A percentile compares a stretch with the other conserved stretches of the same genome.
These are phyloP conservation scores for Phtheirospermum japonicum DNA, from an alignment of 257 asterid species.

Conservation along the genomic window DNA sequence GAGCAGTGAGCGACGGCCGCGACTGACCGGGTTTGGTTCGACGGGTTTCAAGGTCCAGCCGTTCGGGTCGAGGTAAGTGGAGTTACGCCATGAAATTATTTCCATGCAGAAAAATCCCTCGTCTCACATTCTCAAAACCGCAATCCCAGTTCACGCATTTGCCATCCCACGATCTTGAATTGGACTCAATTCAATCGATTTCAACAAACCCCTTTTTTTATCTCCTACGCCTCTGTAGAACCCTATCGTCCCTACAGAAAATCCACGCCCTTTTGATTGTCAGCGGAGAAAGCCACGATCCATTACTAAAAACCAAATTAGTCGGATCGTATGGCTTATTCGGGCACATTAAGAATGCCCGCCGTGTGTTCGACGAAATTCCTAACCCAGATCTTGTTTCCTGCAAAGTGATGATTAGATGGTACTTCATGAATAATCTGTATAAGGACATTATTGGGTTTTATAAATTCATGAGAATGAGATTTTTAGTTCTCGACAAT, in stretches of 20 bases:
- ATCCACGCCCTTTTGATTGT: conserved; percentile 52
- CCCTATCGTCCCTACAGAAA: conserved; percentile 35
- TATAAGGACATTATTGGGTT: conserved; percentile 43
- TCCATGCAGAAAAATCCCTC: conserved; percentile 24
- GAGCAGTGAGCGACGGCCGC: no score
- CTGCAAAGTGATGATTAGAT: no score
- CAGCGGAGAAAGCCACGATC: conserved; percentile 37
- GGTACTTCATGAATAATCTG: conserved; percentile 52
- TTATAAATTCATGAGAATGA: conserved; percentile 31
- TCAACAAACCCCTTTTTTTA: conserved; percentile 44
- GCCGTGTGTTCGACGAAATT: conserved; percentile 60
- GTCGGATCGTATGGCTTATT: conserved; percentile 43
- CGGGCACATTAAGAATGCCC: conserved; percentile 42
- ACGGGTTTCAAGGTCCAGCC: no score
- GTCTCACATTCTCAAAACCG: conserved; percentile 18
- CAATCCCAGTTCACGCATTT: conserved; percentile 23
- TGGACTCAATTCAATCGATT: conserved; percentile 35
- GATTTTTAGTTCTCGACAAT: conserved; percentile 43
- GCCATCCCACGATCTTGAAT: conserved; percentile 27
- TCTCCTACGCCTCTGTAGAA: conserved; percentile 48
- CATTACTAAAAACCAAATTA: conserved; percentile 36
- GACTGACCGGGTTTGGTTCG: no score
- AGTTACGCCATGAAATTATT: conserved; percentile 30
- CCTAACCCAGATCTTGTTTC: no score
- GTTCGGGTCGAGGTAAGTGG: no score